Evolutionary conservation across 176 grass and related monocot genomes (phyloP).

Genomic region (Panicum miliaceum): DNA sequence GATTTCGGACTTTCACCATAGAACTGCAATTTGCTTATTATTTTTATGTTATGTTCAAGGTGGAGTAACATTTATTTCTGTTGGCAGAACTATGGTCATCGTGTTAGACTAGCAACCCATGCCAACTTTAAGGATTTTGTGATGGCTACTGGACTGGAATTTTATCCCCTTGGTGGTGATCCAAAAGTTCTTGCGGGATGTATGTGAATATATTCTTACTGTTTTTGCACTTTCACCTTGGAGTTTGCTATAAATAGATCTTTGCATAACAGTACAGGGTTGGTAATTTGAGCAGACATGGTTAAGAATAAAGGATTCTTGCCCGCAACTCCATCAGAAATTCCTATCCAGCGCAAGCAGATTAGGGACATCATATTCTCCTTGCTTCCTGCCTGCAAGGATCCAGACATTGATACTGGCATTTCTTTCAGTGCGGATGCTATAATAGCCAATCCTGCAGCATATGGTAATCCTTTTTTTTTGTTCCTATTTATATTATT

Average conservation of each 20-base stretch:
- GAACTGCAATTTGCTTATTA: not conserved
- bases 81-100: constrained; percentile 77
- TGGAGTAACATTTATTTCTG: constrained; percentile 15
- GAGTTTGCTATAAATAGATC: constrained; percentile 32
- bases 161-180: constrained; percentile 86
- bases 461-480: constrained; percentile 63
- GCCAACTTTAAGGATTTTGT: constrained; percentile 91
- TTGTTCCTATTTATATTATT: not conserved
- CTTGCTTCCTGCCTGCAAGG: constrained; percentile 71
- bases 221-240: constrained; percentile 4
- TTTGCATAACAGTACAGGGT: constrained; percentile 37
- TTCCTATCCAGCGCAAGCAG: constrained; percentile 76
- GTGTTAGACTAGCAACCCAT: constrained; percentile 84
- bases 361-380: constrained; percentile 87
- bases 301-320: constrained; percentile 96
- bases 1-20: not conserved
- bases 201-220: constrained; percentile 44
- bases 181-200: constrained; percentile 92
- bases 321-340: constrained; percentile 73
- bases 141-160: constrained; percentile 73
- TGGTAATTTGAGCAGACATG: constrained; percentile 72
- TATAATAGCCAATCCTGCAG: constrained; percentile 86
- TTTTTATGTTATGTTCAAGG: not conserved
- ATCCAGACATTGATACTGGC: constrained; percentile 62
- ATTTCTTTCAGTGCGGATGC: constrained; percentile 68